phyloP scores from a whole-genome alignment of 225 moss, liverwort and hornwort genomes.

The Anthoceros angustus region DNA sequence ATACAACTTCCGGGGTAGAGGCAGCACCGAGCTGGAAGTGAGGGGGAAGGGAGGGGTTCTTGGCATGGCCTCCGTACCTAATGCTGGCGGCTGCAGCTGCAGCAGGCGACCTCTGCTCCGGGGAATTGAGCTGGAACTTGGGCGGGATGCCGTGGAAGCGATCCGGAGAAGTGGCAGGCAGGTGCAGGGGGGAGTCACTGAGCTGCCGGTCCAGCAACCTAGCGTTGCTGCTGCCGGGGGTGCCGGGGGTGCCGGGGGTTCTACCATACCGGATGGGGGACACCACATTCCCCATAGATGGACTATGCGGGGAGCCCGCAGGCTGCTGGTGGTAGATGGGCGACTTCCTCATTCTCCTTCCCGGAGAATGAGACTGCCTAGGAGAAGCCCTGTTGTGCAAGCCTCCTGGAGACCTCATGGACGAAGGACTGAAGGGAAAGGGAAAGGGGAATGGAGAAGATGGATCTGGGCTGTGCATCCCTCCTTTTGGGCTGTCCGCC shows the following conservation, averaged over 20 bases:
- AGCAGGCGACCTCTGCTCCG: neutral
- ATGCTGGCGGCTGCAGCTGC: no score
- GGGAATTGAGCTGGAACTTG: neutral
- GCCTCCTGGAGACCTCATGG: neutral
- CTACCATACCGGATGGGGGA: neutral
- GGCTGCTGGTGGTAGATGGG: neutral
- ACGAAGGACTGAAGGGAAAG: no score
- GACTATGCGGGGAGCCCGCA: neutral
- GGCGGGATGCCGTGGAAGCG: constrained; percentile 2
- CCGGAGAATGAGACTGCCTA: neutral
- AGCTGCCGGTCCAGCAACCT: neutral
- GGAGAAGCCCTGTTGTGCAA: neutral
- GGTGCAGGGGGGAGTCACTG: neutral
- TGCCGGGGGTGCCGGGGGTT: neutral
- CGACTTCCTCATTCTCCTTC: neutral
- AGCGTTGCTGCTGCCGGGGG: neutral
- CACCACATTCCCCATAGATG: neutral
- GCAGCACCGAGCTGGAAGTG: neutral
- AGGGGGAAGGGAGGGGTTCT: neutral
- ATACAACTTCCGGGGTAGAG: neutral
- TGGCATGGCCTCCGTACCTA: neutral
- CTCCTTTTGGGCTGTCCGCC: neutral
- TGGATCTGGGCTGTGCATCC: neutral
- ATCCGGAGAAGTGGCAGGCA: neutral
- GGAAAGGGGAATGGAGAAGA: no score